These are phyloP conservation scores for Knufia fluminis DNA, from an alignment of 2,329 filamentous ascomycete genomes.

Conservation along the genomic window DNA sequence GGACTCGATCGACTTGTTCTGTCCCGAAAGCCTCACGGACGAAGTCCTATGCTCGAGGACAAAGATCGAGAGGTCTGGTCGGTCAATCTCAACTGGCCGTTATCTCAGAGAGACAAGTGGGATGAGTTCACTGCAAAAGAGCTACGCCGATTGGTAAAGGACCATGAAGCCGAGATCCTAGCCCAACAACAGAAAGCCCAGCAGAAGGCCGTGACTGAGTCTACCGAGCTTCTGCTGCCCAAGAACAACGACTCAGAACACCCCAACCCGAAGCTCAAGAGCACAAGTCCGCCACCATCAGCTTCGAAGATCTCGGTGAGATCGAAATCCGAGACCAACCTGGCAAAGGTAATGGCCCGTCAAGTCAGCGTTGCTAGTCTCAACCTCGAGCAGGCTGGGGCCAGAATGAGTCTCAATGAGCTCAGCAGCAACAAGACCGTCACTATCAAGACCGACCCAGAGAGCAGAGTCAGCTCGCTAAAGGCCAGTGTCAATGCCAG, in stretches of 20 bases:
- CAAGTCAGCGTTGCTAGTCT: conserved; percentile 1
- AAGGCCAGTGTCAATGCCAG: conserved; percentile 2
- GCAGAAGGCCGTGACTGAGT: conserved; percentile 12
- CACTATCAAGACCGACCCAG: neutral
- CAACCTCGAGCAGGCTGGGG: neutral
- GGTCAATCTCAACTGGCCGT: conserved; percentile 21
- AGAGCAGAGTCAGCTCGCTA: neutral
- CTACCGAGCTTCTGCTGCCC: conserved; percentile 12
- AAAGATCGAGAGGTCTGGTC: conserved; percentile 22
- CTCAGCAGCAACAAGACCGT: neutral
- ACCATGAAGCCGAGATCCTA: conserved; percentile 10
- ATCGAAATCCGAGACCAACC: neutral
- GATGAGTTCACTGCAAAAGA: conserved; percentile 9
- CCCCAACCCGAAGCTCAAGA: conserved; percentile 3
- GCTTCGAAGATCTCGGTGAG: neutral
- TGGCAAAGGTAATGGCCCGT: conserved; percentile 1
- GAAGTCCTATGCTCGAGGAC: conserved; percentile 23
- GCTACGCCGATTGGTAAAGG: conserved; percentile 10
- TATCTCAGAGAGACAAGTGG: conserved; percentile 22
- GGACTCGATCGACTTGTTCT: conserved; percentile 21
- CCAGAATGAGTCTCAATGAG: conserved; percentile 2
- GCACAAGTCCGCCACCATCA: neutral
- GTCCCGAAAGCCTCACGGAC: conserved; percentile 14
- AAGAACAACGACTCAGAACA: neutral
- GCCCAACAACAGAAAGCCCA: conserved; percentile 10